Conservation (phyloP, 805 yeast species). For the Jamesozyma rosinii region DNA sequence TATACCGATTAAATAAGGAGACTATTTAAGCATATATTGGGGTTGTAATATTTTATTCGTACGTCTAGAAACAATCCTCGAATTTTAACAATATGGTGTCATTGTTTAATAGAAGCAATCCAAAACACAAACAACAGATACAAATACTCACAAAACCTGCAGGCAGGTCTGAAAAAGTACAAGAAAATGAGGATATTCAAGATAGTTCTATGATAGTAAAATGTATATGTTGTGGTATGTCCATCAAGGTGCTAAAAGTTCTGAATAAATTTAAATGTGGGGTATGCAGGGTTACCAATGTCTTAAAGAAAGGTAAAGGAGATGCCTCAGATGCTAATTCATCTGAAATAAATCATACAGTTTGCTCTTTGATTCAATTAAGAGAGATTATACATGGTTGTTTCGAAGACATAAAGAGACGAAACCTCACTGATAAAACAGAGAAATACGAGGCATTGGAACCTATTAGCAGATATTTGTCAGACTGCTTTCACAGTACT, state of each 20-base stretch:
- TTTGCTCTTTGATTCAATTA: conserved; percentile 5
- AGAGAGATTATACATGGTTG: conserved; percentile 5
- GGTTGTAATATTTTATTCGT: too few relatives aligned
- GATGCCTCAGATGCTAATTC: background rate
- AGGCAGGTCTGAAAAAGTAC: background rate
- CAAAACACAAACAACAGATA: conserved; percentile 1
- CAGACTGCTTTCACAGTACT: conserved; percentile 39
- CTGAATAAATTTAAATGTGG: conserved; percentile 46
- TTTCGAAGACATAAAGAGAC: background rate
- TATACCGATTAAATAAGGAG: too few relatives aligned
- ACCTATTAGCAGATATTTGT: conserved; percentile 44
- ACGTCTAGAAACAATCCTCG: too few relatives aligned
- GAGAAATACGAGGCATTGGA: conserved; percentile 30
- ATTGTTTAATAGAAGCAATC: background rate
- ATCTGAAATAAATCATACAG: background rate
- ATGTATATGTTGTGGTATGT: conserved; percentile 43
- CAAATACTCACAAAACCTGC: conserved; percentile 2
- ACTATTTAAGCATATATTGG: too few relatives aligned
- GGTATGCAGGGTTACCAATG: conserved; percentile 45
- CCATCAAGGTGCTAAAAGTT: conserved; percentile 32
- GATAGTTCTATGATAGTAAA: background rate
- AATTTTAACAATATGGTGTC: conserved; percentile 3
- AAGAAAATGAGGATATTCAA: background rate
- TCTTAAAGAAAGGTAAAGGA: conserved; percentile 5
- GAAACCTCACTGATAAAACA: conserved; percentile 3